Conservation (phyloP, 371 early-diverging fungal genomes). For the Syncephalastrum monosporum region DNA sequence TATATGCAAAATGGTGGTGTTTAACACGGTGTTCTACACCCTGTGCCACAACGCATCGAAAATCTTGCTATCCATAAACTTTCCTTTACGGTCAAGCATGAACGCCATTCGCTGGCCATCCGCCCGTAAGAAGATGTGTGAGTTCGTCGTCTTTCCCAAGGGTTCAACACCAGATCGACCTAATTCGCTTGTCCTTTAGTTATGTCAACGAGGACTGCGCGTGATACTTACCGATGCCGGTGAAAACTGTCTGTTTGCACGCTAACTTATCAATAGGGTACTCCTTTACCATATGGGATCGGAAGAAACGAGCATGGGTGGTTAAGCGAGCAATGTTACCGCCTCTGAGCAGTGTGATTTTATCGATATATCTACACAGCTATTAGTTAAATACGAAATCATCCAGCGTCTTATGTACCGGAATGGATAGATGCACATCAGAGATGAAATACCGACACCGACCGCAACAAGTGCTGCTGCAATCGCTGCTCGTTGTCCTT, state of each 20-base stretch:
- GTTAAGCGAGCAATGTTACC: constrained; percentile 26
- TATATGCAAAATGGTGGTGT: too few species aligned
- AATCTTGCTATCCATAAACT: constrained; percentile 43
- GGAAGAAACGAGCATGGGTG: constrained; percentile 38
- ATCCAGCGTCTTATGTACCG: constrained; percentile 22
- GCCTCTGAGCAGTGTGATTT: constrained; percentile 38
- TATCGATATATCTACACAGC: constrained; percentile 38
- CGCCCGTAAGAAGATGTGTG: constrained; percentile 42
- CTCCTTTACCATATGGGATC: constrained; percentile 35
- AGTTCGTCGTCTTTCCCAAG: constrained; percentile 34
- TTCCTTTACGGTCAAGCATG: constrained; percentile 49
- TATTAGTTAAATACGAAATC: background rate
- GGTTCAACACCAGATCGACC: constrained; percentile 32
- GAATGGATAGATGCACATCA: constrained; percentile 56
- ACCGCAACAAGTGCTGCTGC: constrained; percentile 38
- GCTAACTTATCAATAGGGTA: constrained; percentile 40
- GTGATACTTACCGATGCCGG: constrained; percentile 35
- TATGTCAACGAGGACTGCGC: background rate
- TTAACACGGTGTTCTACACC: too few species aligned
- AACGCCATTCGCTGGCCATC: constrained; percentile 44
- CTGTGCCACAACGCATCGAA: constrained; percentile 48
- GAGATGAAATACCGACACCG: constrained; percentile 42
- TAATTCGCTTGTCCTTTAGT: background rate
- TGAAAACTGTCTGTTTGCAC: constrained; percentile 45
- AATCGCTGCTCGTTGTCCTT: constrained; percentile 38